These are phyloP conservation scores for Russula brevipes DNA, from an alignment of 768 basidiomycete species.

Conservation along the genomic window DNA sequence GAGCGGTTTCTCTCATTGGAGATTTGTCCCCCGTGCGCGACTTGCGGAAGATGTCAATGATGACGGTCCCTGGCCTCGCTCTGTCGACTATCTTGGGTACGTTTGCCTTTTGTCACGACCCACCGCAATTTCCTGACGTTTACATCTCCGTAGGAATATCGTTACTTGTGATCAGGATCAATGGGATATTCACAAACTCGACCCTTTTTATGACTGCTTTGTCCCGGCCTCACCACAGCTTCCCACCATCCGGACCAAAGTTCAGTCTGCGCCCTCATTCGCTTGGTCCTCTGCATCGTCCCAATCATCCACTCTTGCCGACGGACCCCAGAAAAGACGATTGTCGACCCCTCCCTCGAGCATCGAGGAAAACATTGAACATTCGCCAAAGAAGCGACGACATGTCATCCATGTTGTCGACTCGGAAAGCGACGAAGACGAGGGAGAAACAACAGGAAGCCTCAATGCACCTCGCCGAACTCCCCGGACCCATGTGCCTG, in stretches of 20 bases:
- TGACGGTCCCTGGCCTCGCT: conserved; percentile 68
- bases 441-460: conserved; percentile 49
- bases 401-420: conserved; percentile 24
- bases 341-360: conserved; percentile 20
- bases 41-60: conserved; percentile 51
- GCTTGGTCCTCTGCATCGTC: conserved; percentile 17
- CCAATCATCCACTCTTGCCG: conserved; percentile 10
- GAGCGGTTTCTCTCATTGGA: conserved; percentile 51
- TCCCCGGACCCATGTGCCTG: conserved; percentile 18
- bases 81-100: conserved; percentile 66
- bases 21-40: conserved; percentile 70
- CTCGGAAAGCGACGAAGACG: conserved; percentile 35
- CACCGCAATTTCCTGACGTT: neutral
- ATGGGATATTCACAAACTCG: conserved; percentile 84
- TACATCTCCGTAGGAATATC: conserved; percentile 36
- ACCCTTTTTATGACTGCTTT: conserved; percentile 64
- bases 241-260: conserved; percentile 29
- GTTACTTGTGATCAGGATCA: conserved; percentile 63
- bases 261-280: conserved; percentile 12
- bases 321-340: conserved; percentile 11
- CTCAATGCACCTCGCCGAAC: neutral
- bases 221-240: conserved; percentile 36
- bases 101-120: conserved; percentile 26
- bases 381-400: conserved; percentile 20
- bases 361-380: conserved; percentile 9